Base-by-base conservation (phyloP, 352 stramenopile genomes). In the Phytophthora kernoviae region DNA sequence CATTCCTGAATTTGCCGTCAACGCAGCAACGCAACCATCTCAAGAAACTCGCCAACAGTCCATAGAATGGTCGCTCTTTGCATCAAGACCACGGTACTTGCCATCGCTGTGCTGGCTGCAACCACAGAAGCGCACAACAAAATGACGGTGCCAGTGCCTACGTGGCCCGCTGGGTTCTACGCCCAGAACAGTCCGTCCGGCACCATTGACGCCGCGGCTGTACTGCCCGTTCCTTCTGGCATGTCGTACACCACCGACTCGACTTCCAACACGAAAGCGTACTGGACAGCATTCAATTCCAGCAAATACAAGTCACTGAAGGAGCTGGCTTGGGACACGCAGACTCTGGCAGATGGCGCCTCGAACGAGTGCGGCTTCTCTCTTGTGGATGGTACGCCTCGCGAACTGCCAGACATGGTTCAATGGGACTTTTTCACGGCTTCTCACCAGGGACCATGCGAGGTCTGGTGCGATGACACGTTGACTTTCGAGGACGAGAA, bases 401-500 rank as follows among this genome's bases (percentile, higher is more conserved):
- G 33, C 7, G 60, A 62, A 5, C 51, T 77, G 7, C 69, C 69
- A 0, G 56, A 68, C n/a, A 18, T 61, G 24, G 62, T 77, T 7
- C 51, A 69, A 46, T 77, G 69, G 65, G 69, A 80, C 20, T 73
- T 73, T 17, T 81, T 82, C 52, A 79, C 70, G 22, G 42, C 50
- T 18, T 64, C 62, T 1, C 73, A 82, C 45, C 63, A 79, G 17
- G 76, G 76, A 5, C 76, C 76, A 21, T 79, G 72, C 17, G 73
- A 80, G 47, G 48, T 78, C 6, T 81, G 66, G 54, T 86, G 76
- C 42, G 73, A 83, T 24, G 65, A 79, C 22, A 70, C 32, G 20
- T 54, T 75, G 14, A 73, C 77, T 21, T 72, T 73, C 24, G 48
- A 77, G 41, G 60, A 79, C 58, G 68, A 62, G 46, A 79, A 86